Base-by-base conservation (phyloP, 176 grass and related monocot species). In the Ensete glaucum region DNA sequence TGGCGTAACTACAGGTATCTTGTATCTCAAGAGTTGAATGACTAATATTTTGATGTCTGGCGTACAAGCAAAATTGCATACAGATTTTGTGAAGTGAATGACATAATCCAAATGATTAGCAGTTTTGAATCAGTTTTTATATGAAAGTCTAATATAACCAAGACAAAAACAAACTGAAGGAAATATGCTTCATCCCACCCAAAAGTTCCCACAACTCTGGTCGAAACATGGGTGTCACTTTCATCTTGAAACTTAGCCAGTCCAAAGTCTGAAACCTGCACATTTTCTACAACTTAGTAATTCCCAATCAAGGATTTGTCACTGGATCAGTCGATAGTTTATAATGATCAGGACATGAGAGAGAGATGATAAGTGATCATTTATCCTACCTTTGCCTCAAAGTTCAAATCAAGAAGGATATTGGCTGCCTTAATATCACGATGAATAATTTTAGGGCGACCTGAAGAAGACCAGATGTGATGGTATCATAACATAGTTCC, bases 391-490 rank as follows among this genome's bases (percentile, higher is more conserved):
- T 92, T 90, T 13, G 93, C 83, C 69, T 96, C 89, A 52, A 84
- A 96, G 64, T 89, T 84, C 50, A 80, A 90, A 77, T 96, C 93
- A 19, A 96, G 83, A 52, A 96, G 85, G 58, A 96, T 88, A 73
- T 96, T 96, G 16, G 89, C 83, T 0, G 89, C 87, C 75, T 96
- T 96, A 71, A 96, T 96, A 84, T 96, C 89, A 11, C 87, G 85
- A 64, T 96, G 89, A 71, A 96, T 96, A 54, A 96, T 96, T 81
- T 82, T 92, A 21, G 93, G 89, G 69, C 85, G 81, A 54, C 89
- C 93, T 96, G 84, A 23, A 19, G 20, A 27, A 51, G 9, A 27
- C 11, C 27, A 16, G 7, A 56, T 9, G 27, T 27, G 14, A 24
- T 4, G 11, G 16, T 54, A 73, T 27, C 2, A 55, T 23, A 58